A percentile compares a stretch with the other conserved stretches of the same genome.
Conservation (phyloP, 768 basidiomycete species). For the Podaxis rugospora region DNA sequence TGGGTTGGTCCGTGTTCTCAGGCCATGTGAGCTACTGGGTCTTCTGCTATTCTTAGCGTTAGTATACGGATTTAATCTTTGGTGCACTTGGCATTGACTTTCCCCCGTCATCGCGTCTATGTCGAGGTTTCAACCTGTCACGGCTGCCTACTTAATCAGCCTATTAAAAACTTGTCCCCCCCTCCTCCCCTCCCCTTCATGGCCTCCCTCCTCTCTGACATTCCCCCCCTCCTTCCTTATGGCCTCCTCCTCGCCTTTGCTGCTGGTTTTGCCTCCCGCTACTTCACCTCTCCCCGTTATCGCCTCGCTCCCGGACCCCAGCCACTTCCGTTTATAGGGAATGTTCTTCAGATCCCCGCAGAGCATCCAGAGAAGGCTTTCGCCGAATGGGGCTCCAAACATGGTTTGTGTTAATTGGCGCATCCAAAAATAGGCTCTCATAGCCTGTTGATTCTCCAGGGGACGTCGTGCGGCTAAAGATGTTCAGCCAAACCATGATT, state of each 20-base stretch:
- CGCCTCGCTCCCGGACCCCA: constrained; percentile 45
- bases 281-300: constrained; percentile 18
- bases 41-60: background rate
- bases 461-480: constrained; percentile 34
- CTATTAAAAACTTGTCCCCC: background rate
- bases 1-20: constrained; percentile 1
- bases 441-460: constrained; percentile 25
- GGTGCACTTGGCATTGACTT: constrained; percentile 8
- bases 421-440: background rate
- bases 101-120: constrained; percentile 15
- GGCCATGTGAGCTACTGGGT: background rate
- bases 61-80: constrained; percentile 7
- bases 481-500: constrained; percentile 44
- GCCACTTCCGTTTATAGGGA: constrained; percentile 42
- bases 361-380: constrained; percentile 36
- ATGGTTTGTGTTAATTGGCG: constrained; percentile 30
- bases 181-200: constrained; percentile 12
- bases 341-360: constrained; percentile 38
- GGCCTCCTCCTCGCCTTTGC: constrained; percentile 16
- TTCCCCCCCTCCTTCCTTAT: constrained; percentile 19
- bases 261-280: constrained; percentile 20
- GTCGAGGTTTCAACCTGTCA: constrained; percentile 27
- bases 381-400: constrained; percentile 34
- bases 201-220: constrained; percentile 12
- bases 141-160: constrained; percentile 9